Percentiles rank a stretch among this genome's conserved stretches.
Evolutionary conservation across 495 filamentous ascomycete genomes (phyloP).

Genomic region (Aspergillus cavernicola): DNA sequence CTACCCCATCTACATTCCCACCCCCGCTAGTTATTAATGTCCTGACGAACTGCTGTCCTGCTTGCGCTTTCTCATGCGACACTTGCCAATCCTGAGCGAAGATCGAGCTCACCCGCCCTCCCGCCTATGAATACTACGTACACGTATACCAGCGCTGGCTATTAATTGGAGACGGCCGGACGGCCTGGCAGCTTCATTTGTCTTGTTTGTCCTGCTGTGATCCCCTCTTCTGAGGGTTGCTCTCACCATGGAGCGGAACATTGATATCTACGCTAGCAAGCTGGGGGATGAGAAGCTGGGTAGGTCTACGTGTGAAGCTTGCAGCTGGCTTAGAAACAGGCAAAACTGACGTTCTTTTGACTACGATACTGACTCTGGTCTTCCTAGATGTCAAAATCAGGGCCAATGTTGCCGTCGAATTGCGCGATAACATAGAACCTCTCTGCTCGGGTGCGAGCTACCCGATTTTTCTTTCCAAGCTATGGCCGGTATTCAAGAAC

Average conservation of each 20-base stretch:
- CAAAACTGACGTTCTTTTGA: not conserved
- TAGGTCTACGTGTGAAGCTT: slow-evolving; percentile 28
- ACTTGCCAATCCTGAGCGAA: slow-evolving; percentile 52
- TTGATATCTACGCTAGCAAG: slow-evolving; percentile 58
- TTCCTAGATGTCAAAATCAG: slow-evolving; percentile 67
- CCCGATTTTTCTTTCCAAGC: slow-evolving; percentile 69
- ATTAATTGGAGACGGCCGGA: slow-evolving; percentile 34
- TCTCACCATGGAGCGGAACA: slow-evolving; percentile 48
- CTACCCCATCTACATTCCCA: slow-evolving; percentile 62
- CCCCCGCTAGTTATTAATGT: slow-evolving; percentile 24
- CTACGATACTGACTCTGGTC: slow-evolving; percentile 11
- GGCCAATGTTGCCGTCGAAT: slow-evolving; percentile 68
- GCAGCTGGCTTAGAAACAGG: not conserved
- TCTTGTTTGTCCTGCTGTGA: slow-evolving; percentile 19
- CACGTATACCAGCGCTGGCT: slow-evolving; percentile 29
- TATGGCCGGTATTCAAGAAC: slow-evolving; percentile 86
- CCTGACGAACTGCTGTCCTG: slow-evolving; percentile 28
- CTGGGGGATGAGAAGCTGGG: slow-evolving; percentile 57
- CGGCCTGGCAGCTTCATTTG: slow-evolving; percentile 38
- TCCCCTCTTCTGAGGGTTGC: slow-evolving; percentile 25
- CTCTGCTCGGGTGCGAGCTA: slow-evolving; percentile 64
- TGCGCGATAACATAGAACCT: slow-evolving; percentile 81
- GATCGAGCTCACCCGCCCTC: slow-evolving; percentile 40
- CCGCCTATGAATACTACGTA: slow-evolving; percentile 44
- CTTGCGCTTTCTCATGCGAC: slow-evolving; percentile 28